Conservation (phyloP, 164 flowering plant species). For the Chimonanthus salicifolius region DNA sequence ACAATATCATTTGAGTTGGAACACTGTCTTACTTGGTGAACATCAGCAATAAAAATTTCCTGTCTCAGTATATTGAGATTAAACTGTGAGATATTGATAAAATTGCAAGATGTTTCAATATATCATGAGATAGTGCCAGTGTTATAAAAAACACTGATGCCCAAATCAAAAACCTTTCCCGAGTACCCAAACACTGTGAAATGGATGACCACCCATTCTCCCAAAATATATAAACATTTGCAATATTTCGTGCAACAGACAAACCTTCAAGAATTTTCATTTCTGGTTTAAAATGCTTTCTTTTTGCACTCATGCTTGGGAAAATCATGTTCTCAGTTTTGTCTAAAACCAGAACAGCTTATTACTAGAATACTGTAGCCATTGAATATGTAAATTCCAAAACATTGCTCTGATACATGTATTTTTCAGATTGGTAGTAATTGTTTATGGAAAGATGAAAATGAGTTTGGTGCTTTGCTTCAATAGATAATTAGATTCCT, state of each 20-base stretch:
- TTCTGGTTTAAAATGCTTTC: neutral
- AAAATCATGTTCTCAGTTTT: neutral
- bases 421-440: neutral
- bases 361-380: neutral
- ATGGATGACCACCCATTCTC: neutral
- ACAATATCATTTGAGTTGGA: no score
- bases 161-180: no score
- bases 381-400: neutral
- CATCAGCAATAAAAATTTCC: no score
- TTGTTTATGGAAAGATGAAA: neutral
- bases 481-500: no score
- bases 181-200: no score
- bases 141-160: no score
- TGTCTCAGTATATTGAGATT: no score
- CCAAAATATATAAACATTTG: neutral
- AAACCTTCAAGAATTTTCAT: neutral
- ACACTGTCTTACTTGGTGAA: no score
- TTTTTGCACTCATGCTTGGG: neutral
- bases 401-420: neutral
- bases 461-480: neutral
- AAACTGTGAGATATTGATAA: no score
- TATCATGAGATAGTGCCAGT: no score
- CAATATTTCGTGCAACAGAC: neutral
- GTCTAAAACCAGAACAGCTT: neutral
- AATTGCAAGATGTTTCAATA: no score